Evolutionary conservation across 495 filamentous ascomycete species (phyloP).

Genomic region (Aspergillus bertholletiae): DNA sequence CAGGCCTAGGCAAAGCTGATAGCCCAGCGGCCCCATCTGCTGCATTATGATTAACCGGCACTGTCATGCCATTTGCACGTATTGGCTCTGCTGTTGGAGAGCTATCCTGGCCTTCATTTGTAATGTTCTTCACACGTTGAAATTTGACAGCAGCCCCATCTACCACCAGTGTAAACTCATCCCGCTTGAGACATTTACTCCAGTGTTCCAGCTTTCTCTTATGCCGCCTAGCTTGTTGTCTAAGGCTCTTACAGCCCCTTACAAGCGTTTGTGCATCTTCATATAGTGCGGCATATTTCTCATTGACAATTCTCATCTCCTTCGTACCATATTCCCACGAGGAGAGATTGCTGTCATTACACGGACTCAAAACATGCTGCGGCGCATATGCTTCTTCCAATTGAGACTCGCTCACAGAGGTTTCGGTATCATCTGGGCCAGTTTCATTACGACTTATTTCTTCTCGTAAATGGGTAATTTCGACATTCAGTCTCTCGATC

Average conservation of each 20-base stretch:
- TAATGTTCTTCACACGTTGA: slow-evolving; percentile 16
- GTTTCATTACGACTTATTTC: slow-evolving; percentile 20
- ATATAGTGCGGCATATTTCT: slow-evolving; percentile 36
- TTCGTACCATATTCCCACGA: not conserved
- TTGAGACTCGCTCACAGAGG: slow-evolving; percentile 6
- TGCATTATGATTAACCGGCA: not conserved
- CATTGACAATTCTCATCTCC: slow-evolving; percentile 12
- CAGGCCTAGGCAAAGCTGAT: not conserved
- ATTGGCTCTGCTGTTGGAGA: not conserved
- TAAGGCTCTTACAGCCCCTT: slow-evolving; percentile 25
- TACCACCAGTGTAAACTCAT: slow-evolving; percentile 28
- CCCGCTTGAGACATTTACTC: slow-evolving; percentile 25
- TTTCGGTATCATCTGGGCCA: slow-evolving; percentile 9
- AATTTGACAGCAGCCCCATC: slow-evolving; percentile 25
- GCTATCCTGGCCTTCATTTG: not conserved
- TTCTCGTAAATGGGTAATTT: slow-evolving; percentile 20
- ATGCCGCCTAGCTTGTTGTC: slow-evolving; percentile 26
- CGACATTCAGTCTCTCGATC: slow-evolving; percentile 23
- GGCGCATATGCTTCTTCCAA: slow-evolving; percentile 31
- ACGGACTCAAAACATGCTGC: slow-evolving; percentile 13
- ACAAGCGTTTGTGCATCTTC: slow-evolving; percentile 22
- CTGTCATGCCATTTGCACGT: not conserved
- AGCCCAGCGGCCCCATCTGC: not conserved
- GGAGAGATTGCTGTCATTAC: not conserved
- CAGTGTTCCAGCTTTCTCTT: slow-evolving; percentile 37